Evolutionary conservation across 2,329 filamentous ascomycete genomes (phyloP), one percentile per base, ranked within the genome.

Genomic region (Berkeleyomyces rouxiae): DNA sequence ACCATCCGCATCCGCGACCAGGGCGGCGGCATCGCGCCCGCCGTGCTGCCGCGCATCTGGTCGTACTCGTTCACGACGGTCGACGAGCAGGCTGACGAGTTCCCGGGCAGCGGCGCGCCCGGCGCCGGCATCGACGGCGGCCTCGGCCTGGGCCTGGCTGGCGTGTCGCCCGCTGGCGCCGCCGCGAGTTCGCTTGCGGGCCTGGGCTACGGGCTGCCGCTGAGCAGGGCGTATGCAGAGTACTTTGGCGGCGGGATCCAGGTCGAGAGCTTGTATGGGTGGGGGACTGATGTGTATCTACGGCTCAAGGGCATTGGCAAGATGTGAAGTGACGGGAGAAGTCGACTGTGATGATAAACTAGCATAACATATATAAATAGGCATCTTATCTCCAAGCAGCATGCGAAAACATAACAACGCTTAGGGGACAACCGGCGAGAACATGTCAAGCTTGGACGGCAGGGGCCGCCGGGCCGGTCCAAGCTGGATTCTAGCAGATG

Each of bases 1-100:
- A 97, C 93, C 0, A 95, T 99, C 68, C 84, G 93, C 33, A 96
- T 99, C 68, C 85, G 93, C 7, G 93, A 99, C 71, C 85, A 90
- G n/a, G 93, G 93, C 59, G 92, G 92, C 49, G 93, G 93, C 43
- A 97, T 99, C 63, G 82, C 84, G 0, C 88, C 91, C 0, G 88
- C 91, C 13, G 85, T 93, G 37, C 76, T 93, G 42, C 84, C 86
- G 3, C 86, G 92, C 67, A 91, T 99, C 64, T 99, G 93, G 91
- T 91, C 90, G 5, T 99, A 97, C 72, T 93, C 88, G 66, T 99
- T 96, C 72, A 96, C 92, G 23, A 99, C 93, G 0, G 97, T 97
- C 73, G 86, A 83, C 63, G 88, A 82, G 66, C 77, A 82, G 63
- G 70, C 75, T 49, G 58, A 23, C 49, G 75, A 76, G 3, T 67